A percentile compares a stretch with the other conserved stretches of the same genome.
Evolutionary conservation across 345 rosid species (phyloP).

Genomic region (Leavenworthia alabamica): DNA sequence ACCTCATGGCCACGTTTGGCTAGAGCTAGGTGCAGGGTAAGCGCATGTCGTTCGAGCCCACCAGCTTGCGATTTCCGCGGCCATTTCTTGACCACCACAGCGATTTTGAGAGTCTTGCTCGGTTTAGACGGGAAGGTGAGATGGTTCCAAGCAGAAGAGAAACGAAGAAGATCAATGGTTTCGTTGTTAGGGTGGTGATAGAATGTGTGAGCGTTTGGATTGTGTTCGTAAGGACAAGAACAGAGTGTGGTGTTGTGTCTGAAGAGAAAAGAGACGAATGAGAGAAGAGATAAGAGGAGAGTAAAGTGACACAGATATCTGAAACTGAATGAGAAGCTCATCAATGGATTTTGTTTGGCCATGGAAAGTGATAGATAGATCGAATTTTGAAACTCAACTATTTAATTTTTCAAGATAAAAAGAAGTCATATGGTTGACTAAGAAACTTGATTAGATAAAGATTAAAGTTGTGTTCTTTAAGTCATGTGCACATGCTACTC

Average conservation of each 20-base stretch:
- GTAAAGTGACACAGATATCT: constrained; percentile 44
- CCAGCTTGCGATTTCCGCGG: constrained; percentile 76
- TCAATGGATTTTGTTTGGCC: constrained; percentile 42
- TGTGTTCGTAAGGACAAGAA: constrained; percentile 35
- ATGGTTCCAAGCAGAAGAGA: constrained; percentile 69
- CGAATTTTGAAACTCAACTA: constrained; percentile 10
- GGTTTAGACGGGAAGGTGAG: constrained; percentile 50
- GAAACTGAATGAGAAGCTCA: constrained; percentile 35
- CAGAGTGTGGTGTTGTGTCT: constrained; percentile 36
- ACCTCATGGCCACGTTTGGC: constrained; percentile 82
- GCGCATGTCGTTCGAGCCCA: constrained; percentile 84
- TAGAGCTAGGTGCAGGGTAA: constrained; percentile 75
- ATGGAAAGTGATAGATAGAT: constrained; percentile 28
- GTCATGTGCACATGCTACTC: constrained; percentile 26
- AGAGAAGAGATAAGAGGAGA: constrained; percentile 42
- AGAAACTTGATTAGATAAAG: constrained; percentile 2
- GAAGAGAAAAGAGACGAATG: constrained; percentile 51
- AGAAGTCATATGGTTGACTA: constrained; percentile 19
- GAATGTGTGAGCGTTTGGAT: neutral
- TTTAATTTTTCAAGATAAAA: neutral
- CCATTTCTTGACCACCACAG: constrained; percentile 87
- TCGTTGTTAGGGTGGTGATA: constrained; percentile 16
- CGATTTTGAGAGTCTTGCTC: constrained; percentile 52
- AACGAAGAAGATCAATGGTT: constrained; percentile 50
- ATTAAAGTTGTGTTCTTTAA: constrained; percentile 10